These are phyloP conservation scores for Pestalotiopsis sp. DNA, from an alignment of 2,329 filamentous ascomycete species.

Conservation along the genomic window DNA sequence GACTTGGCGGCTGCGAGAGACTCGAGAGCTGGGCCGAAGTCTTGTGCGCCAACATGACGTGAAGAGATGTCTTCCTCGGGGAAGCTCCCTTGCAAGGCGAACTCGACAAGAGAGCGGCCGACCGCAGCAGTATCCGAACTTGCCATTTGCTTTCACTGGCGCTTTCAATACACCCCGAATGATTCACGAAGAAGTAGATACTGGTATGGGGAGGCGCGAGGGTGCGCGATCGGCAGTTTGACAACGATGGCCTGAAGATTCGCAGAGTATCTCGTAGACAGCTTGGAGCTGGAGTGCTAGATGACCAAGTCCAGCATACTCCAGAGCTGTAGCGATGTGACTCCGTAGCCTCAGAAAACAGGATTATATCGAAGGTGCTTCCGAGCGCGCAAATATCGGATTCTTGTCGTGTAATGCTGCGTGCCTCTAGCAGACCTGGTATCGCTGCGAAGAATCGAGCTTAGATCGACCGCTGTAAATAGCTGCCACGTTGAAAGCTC, in stretches of 20 bases:
- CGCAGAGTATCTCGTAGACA: not conserved
- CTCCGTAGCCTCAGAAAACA: not conserved
- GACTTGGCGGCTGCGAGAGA: slow-evolving; percentile 45
- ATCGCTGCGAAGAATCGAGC: not conserved
- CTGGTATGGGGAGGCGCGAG: not conserved
- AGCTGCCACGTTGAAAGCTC: not conserved
- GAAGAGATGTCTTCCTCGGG: slow-evolving; percentile 51
- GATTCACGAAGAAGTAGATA: not conserved
- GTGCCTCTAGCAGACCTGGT: not conserved
- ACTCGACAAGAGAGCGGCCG: slow-evolving; percentile 66
- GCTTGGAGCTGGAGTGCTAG: not conserved
- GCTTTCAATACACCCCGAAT: not conserved
- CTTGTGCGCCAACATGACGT: slow-evolving; percentile 33
- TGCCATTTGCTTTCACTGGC: slow-evolving; percentile 25
- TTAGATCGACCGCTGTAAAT: not conserved
- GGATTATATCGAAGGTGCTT: not conserved
- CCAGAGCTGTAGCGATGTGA: not conserved
- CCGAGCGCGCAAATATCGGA: not conserved
- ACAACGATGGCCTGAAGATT: not conserved
- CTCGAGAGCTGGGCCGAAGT: slow-evolving; percentile 44
- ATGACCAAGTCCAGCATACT: not conserved
- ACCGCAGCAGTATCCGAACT: slow-evolving; percentile 35
- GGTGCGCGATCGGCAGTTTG: not conserved
- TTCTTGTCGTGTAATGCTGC: not conserved
- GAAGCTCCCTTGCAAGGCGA: slow-evolving; percentile 52